phyloP scores from a whole-genome alignment of 306 rosid genomes.

The Quercus robur region DNA sequence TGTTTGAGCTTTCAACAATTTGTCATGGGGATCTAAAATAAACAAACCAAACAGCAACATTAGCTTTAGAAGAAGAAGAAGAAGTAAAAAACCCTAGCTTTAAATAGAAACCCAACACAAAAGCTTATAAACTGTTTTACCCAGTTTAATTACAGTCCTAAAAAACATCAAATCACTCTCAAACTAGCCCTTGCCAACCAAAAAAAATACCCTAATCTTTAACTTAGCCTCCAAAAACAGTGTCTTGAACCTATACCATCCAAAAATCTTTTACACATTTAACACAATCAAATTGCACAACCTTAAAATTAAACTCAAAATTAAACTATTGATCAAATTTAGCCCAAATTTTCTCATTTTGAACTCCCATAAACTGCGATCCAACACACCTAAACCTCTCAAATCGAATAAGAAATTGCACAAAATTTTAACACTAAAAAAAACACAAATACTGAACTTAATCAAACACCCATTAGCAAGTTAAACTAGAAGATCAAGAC shows the following conservation, averaged over 20 bases:
- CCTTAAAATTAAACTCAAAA: not conserved
- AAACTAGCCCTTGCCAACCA: not conserved
- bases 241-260: not conserved
- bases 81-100: not conserved
- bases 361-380: slow-evolving; percentile 11
- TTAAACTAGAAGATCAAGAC: slow-evolving; percentile 21
- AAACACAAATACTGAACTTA: slow-evolving; percentile 1
- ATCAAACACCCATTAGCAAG: slow-evolving; percentile 4
- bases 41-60: slow-evolving; percentile 29
- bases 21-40: slow-evolving; percentile 34
- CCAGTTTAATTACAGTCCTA: slow-evolving; percentile 4
- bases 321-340: not conserved
- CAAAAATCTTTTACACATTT: not conserved
- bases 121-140: not conserved
- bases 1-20: slow-evolving; percentile 30
- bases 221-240: slow-evolving; percentile 5
- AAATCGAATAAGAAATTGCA: slow-evolving; percentile 10
- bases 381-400: slow-evolving; percentile 19
- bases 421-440: not conserved
- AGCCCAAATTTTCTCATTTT: slow-evolving; percentile 1
- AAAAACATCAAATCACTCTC: slow-evolving; percentile 9
- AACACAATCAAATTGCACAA: slow-evolving; percentile 8
- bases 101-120: slow-evolving; percentile 16
- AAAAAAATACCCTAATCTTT: slow-evolving; percentile 42
- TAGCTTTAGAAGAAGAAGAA: slow-evolving; percentile 24